Evolutionary conservation across 2,329 filamentous ascomycete genomes (phyloP).

Genomic region (Thielaviopsis populi): DNA sequence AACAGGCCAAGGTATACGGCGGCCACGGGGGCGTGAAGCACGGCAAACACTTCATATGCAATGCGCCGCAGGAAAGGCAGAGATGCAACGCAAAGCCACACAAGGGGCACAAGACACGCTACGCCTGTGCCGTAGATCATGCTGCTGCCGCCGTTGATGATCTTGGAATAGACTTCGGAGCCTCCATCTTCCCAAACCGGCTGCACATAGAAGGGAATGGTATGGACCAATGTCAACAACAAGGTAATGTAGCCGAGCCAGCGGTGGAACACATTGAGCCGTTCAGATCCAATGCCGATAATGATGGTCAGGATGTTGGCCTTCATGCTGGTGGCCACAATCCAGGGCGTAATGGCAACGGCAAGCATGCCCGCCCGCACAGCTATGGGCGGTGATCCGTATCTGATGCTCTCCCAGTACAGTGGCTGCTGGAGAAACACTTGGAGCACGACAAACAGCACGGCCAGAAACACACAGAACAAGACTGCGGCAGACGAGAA

Average conservation of each 20-base stretch:
- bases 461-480: conserved; percentile 48
- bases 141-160: conserved; percentile 50
- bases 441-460: conserved; percentile 63
- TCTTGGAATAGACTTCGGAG: conserved; percentile 50
- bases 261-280: conserved; percentile 82
- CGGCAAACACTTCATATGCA: conserved; percentile 75
- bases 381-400: conserved; percentile 75
- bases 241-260: conserved; percentile 83
- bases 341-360: conserved; percentile 84
- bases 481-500: conserved; percentile 69
- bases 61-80: conserved; percentile 60
- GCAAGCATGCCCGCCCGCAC: conserved; percentile 84
- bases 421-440: conserved; percentile 77
- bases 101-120: conserved; percentile 64
- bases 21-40: conserved; percentile 68
- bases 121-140: conserved; percentile 76
- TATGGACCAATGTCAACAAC: conserved; percentile 69
- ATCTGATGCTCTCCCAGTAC: conserved; percentile 76
- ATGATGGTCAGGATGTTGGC: conserved; percentile 71
- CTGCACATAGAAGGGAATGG: conserved; percentile 76
- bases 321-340: conserved; percentile 78
- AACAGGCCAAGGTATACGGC: conserved; percentile 68
- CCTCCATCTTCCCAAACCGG: conserved; percentile 73
- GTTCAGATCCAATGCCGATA: conserved; percentile 82
- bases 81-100: conserved; percentile 74